phyloP scores from a whole-genome alignment of 208 protist species.

The Wallacemonas sp. region DNA sequence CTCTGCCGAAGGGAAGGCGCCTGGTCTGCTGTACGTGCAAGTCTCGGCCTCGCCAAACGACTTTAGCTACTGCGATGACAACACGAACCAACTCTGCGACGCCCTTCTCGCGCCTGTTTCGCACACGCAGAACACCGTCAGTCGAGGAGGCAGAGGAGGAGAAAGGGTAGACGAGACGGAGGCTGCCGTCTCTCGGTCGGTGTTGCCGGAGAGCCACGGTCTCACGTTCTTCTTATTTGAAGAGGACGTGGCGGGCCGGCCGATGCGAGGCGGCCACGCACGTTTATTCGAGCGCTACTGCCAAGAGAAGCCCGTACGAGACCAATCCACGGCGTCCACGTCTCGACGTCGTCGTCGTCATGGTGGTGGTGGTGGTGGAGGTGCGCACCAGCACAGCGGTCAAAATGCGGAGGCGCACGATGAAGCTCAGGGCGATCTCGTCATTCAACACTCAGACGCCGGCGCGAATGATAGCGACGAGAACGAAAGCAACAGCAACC shows the following conservation, averaged over 20 bases:
- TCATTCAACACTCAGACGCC: not conserved
- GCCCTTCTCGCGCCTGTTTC: not conserved
- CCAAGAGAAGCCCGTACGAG: conserved; percentile 1
- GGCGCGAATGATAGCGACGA: too few relatives aligned
- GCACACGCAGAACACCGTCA: too few relatives aligned
- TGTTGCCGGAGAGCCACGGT: too few relatives aligned
- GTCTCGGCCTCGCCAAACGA: conserved; percentile 39
- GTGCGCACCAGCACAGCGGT: not conserved
- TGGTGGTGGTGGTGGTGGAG: not conserved
- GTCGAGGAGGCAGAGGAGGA: too few relatives aligned
- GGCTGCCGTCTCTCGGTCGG: too few relatives aligned
- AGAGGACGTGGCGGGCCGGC: conserved; percentile 2
- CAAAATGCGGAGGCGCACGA: not conserved
- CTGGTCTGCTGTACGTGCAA: conserved; percentile 47
- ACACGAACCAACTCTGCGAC: not conserved
- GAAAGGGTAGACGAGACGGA: too few relatives aligned
- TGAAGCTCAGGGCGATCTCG: not conserved
- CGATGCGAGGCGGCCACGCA: not conserved
- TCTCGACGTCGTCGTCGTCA: not conserved
- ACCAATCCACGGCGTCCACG: too few relatives aligned
- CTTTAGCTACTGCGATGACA: conserved; percentile 18
- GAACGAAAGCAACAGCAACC: not conserved
- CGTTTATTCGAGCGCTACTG: conserved; percentile 1
- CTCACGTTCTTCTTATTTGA: not conserved
- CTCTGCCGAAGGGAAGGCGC: conserved; percentile 12